These are phyloP conservation scores for Striga asiatica DNA, from an alignment of 257 asterid genomes.

Conservation along the genomic window DNA sequence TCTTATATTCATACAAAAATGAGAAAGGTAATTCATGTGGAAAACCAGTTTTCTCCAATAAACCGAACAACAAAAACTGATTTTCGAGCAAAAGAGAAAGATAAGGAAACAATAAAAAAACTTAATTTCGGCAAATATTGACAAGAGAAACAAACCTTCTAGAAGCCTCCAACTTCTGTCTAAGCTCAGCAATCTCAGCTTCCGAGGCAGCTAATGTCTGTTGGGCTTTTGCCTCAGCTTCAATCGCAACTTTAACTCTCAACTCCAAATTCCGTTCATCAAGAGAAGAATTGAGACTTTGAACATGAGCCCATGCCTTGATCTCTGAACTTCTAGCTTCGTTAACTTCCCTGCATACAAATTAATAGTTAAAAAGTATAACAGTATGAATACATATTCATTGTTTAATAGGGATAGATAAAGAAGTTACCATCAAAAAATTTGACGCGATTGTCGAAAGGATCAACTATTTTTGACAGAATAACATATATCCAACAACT, in stretches of 20 bases:
- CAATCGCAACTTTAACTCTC: conserved; percentile 89
- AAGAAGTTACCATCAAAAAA: neutral
- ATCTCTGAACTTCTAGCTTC: conserved; percentile 73
- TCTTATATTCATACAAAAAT: neutral
- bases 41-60: neutral
- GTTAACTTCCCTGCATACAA: conserved; percentile 53
- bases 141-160: conserved; percentile 38
- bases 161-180: conserved; percentile 66
- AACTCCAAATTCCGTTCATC: conserved; percentile 80
- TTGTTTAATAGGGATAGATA: neutral
- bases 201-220: conserved; percentile 91
- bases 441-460: neutral
- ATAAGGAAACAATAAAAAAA: neutral
- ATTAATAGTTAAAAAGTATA: conserved; percentile 7
- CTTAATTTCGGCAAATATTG: neutral
- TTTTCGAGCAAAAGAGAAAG: conserved; percentile 8
- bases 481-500: neutral
- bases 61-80: too few relatives aligned
- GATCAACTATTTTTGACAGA: neutral
- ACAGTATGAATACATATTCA: neutral
- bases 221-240: conserved; percentile 89
- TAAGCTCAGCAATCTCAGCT: conserved; percentile 84
- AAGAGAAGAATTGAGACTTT: conserved; percentile 65
- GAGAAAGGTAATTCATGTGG: too few relatives aligned
- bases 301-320: conserved; percentile 85